These are phyloP conservation scores for Russula sp. DNA, from an alignment of 768 basidiomycete species.

Conservation along the genomic window DNA sequence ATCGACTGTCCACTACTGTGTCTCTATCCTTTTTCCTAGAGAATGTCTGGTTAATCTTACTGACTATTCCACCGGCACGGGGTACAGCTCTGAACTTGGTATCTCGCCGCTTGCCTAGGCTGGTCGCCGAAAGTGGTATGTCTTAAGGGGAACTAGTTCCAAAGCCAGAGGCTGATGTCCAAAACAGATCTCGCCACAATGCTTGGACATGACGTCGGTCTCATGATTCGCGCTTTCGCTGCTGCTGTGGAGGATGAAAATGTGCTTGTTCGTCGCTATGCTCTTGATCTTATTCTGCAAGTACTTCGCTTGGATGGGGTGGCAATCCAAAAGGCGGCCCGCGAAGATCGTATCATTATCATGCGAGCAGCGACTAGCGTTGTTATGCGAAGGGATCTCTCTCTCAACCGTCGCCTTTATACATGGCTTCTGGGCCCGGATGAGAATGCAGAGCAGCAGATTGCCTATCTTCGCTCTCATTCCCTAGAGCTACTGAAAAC, in stretches of 20 bases:
- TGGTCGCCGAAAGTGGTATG: slow-evolving; percentile 65
- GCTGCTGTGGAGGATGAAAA: slow-evolving; percentile 92
- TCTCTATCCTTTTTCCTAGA: slow-evolving; percentile 89
- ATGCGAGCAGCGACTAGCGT: slow-evolving; percentile 84
- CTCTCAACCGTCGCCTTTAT: slow-evolving; percentile 87
- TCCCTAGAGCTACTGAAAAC: slow-evolving; percentile 62
- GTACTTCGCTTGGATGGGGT: slow-evolving; percentile 67
- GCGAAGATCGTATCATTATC: slow-evolving; percentile 71
- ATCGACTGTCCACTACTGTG: slow-evolving; percentile 75
- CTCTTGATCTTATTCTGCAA: slow-evolving; percentile 77
- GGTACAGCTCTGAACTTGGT: slow-evolving; percentile 86
- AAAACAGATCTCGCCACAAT: slow-evolving; percentile 54
- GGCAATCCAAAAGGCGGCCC: slow-evolving; percentile 59
- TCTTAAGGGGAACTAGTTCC: not conserved
- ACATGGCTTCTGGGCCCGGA: slow-evolving; percentile 86
- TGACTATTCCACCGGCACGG: slow-evolving; percentile 80
- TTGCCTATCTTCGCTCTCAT: slow-evolving; percentile 59
- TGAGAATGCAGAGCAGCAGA: slow-evolving; percentile 69
- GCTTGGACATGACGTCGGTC: slow-evolving; percentile 79
- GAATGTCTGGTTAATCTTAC: slow-evolving; percentile 89
- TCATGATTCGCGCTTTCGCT: slow-evolving; percentile 91
- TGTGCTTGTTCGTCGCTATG: slow-evolving; percentile 78
- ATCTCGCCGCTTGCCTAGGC: slow-evolving; percentile 64
- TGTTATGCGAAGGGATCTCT: slow-evolving; percentile 86
- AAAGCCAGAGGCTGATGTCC: not conserved